Conservation (phyloP, 2,329 filamentous ascomycete species). For the Tolypocladium ophioglossoides region DNA sequence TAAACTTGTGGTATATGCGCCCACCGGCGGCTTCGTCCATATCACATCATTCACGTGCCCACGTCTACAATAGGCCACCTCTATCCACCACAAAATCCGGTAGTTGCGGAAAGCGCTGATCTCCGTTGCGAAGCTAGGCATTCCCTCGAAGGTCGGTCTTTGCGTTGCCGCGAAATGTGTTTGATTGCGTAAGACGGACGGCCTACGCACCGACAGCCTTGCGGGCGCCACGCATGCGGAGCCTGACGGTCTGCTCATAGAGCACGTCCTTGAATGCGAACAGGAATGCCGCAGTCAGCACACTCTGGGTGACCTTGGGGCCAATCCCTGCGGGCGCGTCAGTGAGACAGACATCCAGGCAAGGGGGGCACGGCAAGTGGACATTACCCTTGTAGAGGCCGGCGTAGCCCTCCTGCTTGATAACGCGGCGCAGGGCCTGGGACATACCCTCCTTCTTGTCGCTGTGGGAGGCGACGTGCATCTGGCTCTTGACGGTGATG, state of each 20-base stretch:
- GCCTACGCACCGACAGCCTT: slow-evolving; percentile 24
- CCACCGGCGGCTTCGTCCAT: neutral
- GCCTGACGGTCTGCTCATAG: slow-evolving; percentile 68
- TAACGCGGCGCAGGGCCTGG: slow-evolving; percentile 65
- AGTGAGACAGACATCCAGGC: neutral
- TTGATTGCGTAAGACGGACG: neutral
- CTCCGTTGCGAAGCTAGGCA: neutral
- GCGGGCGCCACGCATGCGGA: slow-evolving; percentile 38
- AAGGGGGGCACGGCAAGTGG: neutral
- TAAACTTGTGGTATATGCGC: neutral
- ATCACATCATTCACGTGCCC: neutral
- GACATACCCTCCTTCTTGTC: slow-evolving; percentile 73
- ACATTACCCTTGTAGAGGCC: slow-evolving; percentile 82
- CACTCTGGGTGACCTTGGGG: slow-evolving; percentile 93
- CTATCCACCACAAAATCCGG: neutral
- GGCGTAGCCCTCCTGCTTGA: slow-evolving; percentile 80
- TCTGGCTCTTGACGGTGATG: slow-evolving; percentile 96
- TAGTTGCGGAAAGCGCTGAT: neutral
- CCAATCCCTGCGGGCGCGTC: slow-evolving; percentile 58
- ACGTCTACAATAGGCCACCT: neutral
- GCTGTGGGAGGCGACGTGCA: slow-evolving; percentile 77
- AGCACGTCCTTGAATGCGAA: slow-evolving; percentile 98
- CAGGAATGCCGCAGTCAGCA: slow-evolving; percentile 88
- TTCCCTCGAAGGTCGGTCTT: neutral
- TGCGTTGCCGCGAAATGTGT: neutral